Evolutionary conservation across 2,329 filamentous ascomycete species (phyloP).

Genomic region (Botrytis sinoallii): DNA sequence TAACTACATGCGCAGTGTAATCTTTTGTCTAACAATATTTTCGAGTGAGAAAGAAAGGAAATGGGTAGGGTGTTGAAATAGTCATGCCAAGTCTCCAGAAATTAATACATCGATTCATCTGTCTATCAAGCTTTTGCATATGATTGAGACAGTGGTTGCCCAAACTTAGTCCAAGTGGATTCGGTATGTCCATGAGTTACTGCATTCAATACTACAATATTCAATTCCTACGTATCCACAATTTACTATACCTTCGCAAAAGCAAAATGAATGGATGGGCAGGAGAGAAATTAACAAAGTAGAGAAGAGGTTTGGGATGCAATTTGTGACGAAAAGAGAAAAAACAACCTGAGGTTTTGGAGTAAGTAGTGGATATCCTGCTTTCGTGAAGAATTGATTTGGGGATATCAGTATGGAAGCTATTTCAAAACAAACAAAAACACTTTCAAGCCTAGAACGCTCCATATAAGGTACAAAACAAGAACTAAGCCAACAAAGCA

Average conservation of each 20-base stretch:
- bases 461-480: background rate
- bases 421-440: background rate
- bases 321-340: background rate
- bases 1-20: background rate
- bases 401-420: background rate
- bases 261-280: background rate
- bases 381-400: background rate
- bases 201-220: background rate
- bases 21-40: background rate
- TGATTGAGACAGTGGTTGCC: background rate
- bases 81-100: background rate
- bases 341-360: background rate
- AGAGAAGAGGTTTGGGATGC: background rate
- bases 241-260: background rate
- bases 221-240: background rate
- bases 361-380: background rate
- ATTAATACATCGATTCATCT: background rate
- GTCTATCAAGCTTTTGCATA: background rate
- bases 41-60: background rate
- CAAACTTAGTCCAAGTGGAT: background rate
- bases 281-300: background rate
- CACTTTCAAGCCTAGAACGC: background rate
- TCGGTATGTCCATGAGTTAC: background rate
- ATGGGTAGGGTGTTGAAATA: background rate
- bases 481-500: background rate